A percentile compares a stretch with the other conserved stretches of the same genome.
These are phyloP conservation scores for Leptographium procerum DNA, from an alignment of 2,329 filamentous ascomycete species.

Conservation along the genomic window DNA sequence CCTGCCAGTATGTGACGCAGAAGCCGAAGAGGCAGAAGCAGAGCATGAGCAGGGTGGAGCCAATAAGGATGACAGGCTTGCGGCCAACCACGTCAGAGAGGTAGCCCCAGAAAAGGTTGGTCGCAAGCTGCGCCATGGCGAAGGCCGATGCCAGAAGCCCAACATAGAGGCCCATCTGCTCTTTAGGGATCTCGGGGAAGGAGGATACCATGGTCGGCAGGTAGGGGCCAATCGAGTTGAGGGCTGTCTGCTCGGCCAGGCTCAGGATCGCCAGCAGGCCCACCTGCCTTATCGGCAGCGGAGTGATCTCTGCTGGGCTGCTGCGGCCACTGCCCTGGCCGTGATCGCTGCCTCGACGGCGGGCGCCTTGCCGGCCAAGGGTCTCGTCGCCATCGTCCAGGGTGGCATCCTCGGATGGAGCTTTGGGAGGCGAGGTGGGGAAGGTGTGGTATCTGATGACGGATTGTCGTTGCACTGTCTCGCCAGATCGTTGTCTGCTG, in stretches of 20 bases:
- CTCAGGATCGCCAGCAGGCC: slow-evolving; percentile 78
- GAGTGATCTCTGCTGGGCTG: slow-evolving; percentile 41
- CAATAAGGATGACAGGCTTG: slow-evolving; percentile 71
- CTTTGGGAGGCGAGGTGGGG: slow-evolving; percentile 60
- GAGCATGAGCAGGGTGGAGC: slow-evolving; percentile 68
- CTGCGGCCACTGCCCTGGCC: slow-evolving; percentile 12
- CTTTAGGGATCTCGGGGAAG: slow-evolving; percentile 66
- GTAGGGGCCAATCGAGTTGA: slow-evolving; percentile 95
- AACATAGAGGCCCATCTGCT: slow-evolving; percentile 73
- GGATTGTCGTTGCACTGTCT: slow-evolving; percentile 33
- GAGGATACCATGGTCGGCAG: slow-evolving; percentile 81
- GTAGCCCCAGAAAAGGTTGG: slow-evolving; percentile 87
- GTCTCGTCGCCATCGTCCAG: slow-evolving; percentile 1
- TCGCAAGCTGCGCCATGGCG: slow-evolving; percentile 81
- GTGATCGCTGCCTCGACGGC: background rate
- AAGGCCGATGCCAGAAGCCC: slow-evolving; percentile 85
- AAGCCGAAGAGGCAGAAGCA: slow-evolving; percentile 86
- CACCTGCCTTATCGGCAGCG: slow-evolving; percentile 74
- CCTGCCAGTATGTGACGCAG: slow-evolving; percentile 70
- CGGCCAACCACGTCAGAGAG: slow-evolving; percentile 67
- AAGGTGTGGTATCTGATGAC: slow-evolving; percentile 69
- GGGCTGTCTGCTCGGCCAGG: slow-evolving; percentile 84
- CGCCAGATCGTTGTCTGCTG: slow-evolving; percentile 28
- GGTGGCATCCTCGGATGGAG: slow-evolving; percentile 37
- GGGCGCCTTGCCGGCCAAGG: background rate